A percentile compares a stretch with the other conserved stretches of the same genome.
Conservation (phyloP, 768 basidiomycete genomes). For the Pleurotus salmoneostramineus region DNA sequence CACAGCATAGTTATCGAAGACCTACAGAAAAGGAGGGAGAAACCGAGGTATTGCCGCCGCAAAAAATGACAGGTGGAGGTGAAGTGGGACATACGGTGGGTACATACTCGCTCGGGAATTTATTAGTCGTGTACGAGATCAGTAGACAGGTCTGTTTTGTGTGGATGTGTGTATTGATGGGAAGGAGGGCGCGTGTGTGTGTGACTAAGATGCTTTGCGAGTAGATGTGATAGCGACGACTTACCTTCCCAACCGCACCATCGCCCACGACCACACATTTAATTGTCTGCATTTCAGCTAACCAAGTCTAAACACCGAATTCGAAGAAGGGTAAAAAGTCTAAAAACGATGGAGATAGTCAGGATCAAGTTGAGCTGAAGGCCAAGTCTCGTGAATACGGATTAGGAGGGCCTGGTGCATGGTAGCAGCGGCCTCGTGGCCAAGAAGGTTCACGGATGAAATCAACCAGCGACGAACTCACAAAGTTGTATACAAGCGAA, state of each 20-base stretch:
- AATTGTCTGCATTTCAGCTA: constrained; percentile 83
- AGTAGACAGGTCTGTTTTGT: constrained; percentile 85
- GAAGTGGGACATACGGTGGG: constrained; percentile 72
- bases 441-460: constrained; percentile 11
- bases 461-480: neutral
- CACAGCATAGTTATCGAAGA: constrained; percentile 97
- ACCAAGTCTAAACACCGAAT: constrained; percentile 11
- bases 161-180: neutral
- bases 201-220: neutral
- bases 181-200: neutral
- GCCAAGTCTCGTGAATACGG: neutral
- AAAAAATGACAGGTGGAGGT: constrained; percentile 19
- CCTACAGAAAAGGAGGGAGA: constrained; percentile 38
- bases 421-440: constrained; percentile 40
- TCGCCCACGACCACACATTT: constrained; percentile 98
- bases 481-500: constrained; percentile 3
- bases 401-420: constrained; percentile 19
- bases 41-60: constrained; percentile 10
- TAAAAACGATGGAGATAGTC: constrained; percentile 2
- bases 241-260: constrained; percentile 96
- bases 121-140: constrained; percentile 97
- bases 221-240: constrained; percentile 22
- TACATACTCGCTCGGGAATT: constrained; percentile 98
- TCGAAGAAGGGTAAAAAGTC: neutral
- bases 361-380: constrained; percentile 9